Conservation (phyloP, 202 grass and related monocot genomes). For the Bolboschoenoplectus hybrid region DNA sequence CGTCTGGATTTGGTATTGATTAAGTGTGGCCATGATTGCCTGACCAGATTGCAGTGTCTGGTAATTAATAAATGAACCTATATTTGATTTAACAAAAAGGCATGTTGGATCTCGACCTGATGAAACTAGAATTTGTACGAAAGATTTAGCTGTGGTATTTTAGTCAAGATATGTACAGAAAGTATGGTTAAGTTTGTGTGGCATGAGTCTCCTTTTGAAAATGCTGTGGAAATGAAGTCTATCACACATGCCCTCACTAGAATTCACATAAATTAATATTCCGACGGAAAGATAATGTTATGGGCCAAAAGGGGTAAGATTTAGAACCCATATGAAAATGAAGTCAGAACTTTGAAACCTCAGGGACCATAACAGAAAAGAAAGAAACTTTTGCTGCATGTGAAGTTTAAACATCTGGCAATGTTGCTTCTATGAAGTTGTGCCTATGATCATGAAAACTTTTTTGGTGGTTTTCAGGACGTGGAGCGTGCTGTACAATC, state of each 20-base stretch:
- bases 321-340: not conserved
- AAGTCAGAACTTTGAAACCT: not conserved
- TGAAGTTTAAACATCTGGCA: not conserved
- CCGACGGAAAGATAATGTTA: not conserved
- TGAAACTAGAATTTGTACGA: not conserved
- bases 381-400: not conserved
- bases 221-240: not conserved
- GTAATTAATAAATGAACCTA: not conserved
- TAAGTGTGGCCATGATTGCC: not conserved
- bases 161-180: not conserved
- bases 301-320: not conserved
- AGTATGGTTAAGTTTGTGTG: not conserved
- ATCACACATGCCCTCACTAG: not conserved
- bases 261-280: not conserved
- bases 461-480: slow-evolving; percentile 48
- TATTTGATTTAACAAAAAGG: not conserved
- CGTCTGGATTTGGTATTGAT: not conserved
- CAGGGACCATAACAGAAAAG: not conserved
- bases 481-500: slow-evolving; percentile 66
- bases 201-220: not conserved
- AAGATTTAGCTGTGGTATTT: not conserved
- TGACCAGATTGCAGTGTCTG: not conserved
- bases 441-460: not conserved
- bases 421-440: not conserved
- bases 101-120: not conserved